These are phyloP conservation scores for Trichosporon sp. DNA, from an alignment of 1,284 basidiomycete species.

Conservation along the genomic window DNA sequence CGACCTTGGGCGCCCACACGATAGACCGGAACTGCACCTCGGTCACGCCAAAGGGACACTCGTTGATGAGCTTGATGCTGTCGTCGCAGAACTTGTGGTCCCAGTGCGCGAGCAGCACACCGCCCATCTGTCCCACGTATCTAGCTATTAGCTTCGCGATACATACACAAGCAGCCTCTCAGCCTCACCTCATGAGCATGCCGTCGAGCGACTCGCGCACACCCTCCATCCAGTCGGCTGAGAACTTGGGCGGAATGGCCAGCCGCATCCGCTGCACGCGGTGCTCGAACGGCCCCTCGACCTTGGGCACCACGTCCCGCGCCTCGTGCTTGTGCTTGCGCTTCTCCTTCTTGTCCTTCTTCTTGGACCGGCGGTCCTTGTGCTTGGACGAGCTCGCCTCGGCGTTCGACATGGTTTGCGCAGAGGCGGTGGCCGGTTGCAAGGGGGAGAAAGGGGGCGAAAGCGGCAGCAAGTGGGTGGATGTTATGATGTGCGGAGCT, in stretches of 20 bases:
- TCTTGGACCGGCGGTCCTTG: slow-evolving; percentile 20
- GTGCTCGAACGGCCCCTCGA: slow-evolving; percentile 59
- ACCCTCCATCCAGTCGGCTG: slow-evolving; percentile 62
- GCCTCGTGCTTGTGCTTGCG: slow-evolving; percentile 18
- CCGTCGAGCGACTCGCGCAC: slow-evolving; percentile 83
- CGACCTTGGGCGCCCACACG: slow-evolving; percentile 82
- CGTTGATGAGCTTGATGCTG: slow-evolving; percentile 67
- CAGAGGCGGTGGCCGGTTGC: neutral
- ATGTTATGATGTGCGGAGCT: neutral
- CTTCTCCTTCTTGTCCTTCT: slow-evolving; percentile 18
- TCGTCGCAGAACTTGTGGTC: slow-evolving; percentile 64
- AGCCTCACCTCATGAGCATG: slow-evolving; percentile 81
- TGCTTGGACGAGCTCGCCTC: slow-evolving; percentile 26
- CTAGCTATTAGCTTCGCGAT: slow-evolving; percentile 50
- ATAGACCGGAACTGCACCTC: slow-evolving; percentile 73
- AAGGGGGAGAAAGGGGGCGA: neutral
- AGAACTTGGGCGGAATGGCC: slow-evolving; percentile 77
- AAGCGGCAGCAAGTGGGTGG: neutral
- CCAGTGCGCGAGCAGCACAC: slow-evolving; percentile 82
- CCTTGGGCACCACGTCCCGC: neutral
- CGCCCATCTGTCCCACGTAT: slow-evolving; percentile 78
- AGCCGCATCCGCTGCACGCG: slow-evolving; percentile 63
- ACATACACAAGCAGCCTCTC: neutral
- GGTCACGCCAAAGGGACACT: slow-evolving; percentile 80
- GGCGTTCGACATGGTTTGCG: slow-evolving; percentile 21